Base-by-base conservation (phyloP, 2,329 filamentous ascomycete species). In the Tympanopsis confertula region DNA sequence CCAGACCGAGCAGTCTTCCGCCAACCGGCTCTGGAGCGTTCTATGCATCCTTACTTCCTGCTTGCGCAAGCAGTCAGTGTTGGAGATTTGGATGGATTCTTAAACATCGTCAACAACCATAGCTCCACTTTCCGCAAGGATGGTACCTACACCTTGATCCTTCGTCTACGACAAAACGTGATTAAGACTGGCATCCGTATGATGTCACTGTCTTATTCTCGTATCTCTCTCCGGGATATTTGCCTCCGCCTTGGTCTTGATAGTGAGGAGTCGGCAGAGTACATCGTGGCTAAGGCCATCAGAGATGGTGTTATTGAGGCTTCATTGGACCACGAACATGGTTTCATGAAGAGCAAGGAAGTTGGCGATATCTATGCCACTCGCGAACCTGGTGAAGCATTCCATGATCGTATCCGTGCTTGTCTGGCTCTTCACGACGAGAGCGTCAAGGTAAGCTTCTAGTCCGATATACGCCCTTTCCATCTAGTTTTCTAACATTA, bases 151-250 rank as follows among this genome's bases (percentile, higher is more conserved):
- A 94, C 88, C 10, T 71, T 98, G 41, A 93, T 96, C 50, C 74
- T 96, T 45, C 88, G 91, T 44, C 72, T 98, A 44, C 81, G 91
- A 50, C 91, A 98, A 63, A 98, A 98, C 56, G 91, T 98, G 54
- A 96, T 98, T 76, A 94, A 94, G 71, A 98, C 91, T 3, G 91
- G 91, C 47, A 94, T 98, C 45, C 86, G 91, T 49, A 95, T 96
- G 87, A 94, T 98, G 77, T 96, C 89, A 29, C 70, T 98, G 45
- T 94, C 88, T 15, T 98, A 98, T 68, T 94, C 89, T 42, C 85
- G 89, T 44, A 98, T 98, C 53, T 95, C 89, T 1, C 74, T 98
- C 39, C 82, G 91, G 41, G 91, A 98, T 56, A 98, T 98, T 49
- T 98, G 91, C 65, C 87, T 96, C 41, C 85, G 91, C 35, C 71